Base-by-base conservation (phyloP, 2,329 filamentous ascomycete genomes). In the Aureobasidium vineae region DNA sequence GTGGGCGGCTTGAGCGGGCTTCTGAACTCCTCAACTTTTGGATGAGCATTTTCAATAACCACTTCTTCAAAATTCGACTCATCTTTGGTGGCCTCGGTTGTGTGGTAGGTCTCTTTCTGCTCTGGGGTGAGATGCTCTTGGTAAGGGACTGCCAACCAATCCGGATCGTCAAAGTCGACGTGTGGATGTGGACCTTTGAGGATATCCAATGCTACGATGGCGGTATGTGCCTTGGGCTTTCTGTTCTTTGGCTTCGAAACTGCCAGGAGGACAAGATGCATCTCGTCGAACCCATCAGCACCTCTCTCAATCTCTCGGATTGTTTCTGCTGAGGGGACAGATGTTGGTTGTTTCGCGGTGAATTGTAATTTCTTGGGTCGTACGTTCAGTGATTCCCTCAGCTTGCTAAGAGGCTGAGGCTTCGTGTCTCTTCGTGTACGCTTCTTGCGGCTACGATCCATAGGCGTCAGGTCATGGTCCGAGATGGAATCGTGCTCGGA, bases 401-500 rank as follows among this genome's bases (percentile, higher is more conserved):
- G 33, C 23, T 47, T 40, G 33, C 26, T 63, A 1, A 63, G 45
- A 19, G 33, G 40, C 16, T 45, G 45, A 31, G 31, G 36, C 23
- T 21, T 63, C 15, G 11, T 6, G 21, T 8, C 10, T 16, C 11
- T 41, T 13, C 8, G 36, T 11, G 16, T 4, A 10, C 26, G 43
- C 43, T 49, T 49, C n/a, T 15, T n/a, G 5, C 28, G 4, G 23
- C 15, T 6, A 19, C 40, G 28, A 28, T 3, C n/a, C n/a, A 15
- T 19, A 26, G 13, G 57, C 7, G 26, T 26, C 21, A 21, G 21
- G 5, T 40, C 45, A 8, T 21, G 33, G 15, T 63, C 59, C n/a
- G 59, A 63, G 16, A 63, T 63, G 11, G 45, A 31, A 7, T 63
- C 59, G 43, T 28, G 45, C 21, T 63, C 59, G 16, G 59, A 63